Evolutionary conservation across 306 rosid genomes (phyloP), one percentile per base, ranked within the genome.

Genomic region (Trifolium repens): DNA sequence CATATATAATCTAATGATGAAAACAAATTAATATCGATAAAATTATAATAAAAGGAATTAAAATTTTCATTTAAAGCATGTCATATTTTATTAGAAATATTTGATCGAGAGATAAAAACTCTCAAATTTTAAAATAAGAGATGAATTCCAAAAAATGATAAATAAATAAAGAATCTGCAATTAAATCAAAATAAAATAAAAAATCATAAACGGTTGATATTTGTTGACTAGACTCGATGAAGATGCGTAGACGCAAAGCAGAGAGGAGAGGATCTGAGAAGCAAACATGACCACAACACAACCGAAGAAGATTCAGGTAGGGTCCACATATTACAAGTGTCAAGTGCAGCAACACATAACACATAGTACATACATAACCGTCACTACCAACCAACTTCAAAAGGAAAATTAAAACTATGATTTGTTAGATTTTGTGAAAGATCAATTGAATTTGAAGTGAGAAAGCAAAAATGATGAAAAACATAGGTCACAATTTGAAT

Each of bases 401-500:
- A 22, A 39, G 11, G 15, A 16, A 70, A 16, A 30, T 30, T 2
- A 15, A 71, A 17, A 26, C 42, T 50, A n/a, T 37, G 5, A 30
- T 26, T 1, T 37, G 6, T 8, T 37, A 6, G 6, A 7, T 30
- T 30, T 30, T 30, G 34, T 37, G 9, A 7, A 37, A 60, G 39
- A 67, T 44, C 7, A 22, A 34, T 13, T 9, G 22, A 37, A 22
- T 15, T 13, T 9, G 22, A 37, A 39, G 1, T 22, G 0, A 37
- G 53, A 14, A 19, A 52, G 5, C 1, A 10, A 52, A 26, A 24
- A 40, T 24, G 52, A 35, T 93, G 93, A 89, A 81, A 84, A 69
- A 78, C 71, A 84, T 90, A 17, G 42, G 75, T 76, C 84, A 69
- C 65, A 76, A 72, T 66, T 55, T 87, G 71, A 84, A 69, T 52